Evolutionary conservation across 306 rosid genomes (phyloP).

Genomic region (Vicia villosa): DNA sequence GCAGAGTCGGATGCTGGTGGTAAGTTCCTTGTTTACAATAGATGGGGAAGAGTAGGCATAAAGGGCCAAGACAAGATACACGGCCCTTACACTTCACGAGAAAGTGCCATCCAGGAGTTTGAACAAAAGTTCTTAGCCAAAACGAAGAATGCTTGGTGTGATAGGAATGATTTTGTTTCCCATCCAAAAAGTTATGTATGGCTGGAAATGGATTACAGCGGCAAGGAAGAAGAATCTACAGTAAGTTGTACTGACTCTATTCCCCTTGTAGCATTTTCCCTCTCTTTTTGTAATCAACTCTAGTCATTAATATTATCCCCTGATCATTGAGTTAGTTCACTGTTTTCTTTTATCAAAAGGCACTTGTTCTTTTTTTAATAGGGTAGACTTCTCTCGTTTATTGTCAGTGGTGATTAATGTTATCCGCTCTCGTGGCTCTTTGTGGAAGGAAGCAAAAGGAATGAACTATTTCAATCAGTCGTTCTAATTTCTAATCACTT

Average conservation of each 20-base stretch:
- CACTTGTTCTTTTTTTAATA: conserved; percentile 1
- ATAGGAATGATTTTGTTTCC: conserved; percentile 58
- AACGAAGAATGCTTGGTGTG: conserved; percentile 76
- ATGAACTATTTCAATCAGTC: conserved; percentile 12
- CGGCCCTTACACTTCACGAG: conserved; percentile 65
- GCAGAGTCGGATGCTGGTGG: conserved; percentile 87
- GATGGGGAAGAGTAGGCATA: conserved; percentile 97
- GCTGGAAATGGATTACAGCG: conserved; percentile 89
- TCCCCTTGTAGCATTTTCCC: conserved; percentile 22
- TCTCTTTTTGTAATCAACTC: conserved; percentile 9
- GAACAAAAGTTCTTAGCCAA: conserved; percentile 68
- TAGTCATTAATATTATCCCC: not conserved
- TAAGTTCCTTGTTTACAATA: conserved; percentile 70
- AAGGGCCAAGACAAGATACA: conserved; percentile 79
- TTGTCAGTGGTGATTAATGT: not conserved
- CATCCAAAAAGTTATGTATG: conserved; percentile 68
- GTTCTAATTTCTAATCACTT: conserved; percentile 39
- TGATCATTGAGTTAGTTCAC: conserved; percentile 18
- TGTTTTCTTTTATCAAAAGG: conserved; percentile 1
- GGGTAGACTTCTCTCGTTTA: not conserved
- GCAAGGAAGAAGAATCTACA: conserved; percentile 50
- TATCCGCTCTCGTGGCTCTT: conserved; percentile 22
- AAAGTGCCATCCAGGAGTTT: conserved; percentile 63
- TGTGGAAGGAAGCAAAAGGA: not conserved
- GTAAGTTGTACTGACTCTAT: conserved; percentile 59